phyloP scores from a whole-genome alignment of 352 stramenopile species.

The Phytopythium helicoides region DNA sequence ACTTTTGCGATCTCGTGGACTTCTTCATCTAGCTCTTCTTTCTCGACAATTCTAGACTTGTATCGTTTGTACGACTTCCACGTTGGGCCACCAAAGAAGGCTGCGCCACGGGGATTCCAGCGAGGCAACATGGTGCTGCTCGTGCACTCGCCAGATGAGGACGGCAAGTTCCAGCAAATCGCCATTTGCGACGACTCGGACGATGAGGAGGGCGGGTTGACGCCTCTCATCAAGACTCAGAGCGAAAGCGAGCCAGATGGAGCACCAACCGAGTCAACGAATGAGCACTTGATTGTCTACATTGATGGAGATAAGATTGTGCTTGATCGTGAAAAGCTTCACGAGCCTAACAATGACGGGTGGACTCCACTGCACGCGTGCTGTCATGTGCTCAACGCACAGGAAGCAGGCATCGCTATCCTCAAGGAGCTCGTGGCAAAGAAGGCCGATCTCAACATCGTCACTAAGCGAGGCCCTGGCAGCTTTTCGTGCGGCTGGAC shows the following conservation, averaged over 20 bases:
- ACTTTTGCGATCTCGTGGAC: neutral
- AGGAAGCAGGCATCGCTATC: constrained; percentile 72
- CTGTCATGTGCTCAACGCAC: constrained; percentile 68
- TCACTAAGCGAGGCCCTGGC: constrained; percentile 65
- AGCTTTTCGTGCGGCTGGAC: constrained; percentile 81
- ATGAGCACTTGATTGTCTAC: constrained; percentile 60
- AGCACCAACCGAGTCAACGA: constrained; percentile 24
- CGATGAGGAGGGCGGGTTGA: constrained; percentile 10
- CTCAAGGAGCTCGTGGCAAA: constrained; percentile 59
- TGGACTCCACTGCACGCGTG: constrained; percentile 77
- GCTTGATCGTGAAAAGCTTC: constrained; percentile 60
- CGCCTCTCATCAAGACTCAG: constrained; percentile 1
- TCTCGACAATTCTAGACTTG: constrained; percentile 31
- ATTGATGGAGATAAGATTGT: constrained; percentile 71
- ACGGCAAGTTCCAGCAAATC: constrained; percentile 53
- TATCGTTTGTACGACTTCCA: constrained; percentile 84
- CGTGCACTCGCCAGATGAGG: constrained; percentile 46
- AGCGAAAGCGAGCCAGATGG: constrained; percentile 9
- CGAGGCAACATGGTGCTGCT: constrained; percentile 63
- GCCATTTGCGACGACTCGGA: constrained; percentile 21
- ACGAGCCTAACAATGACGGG: constrained; percentile 72
- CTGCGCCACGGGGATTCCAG: constrained; percentile 42
- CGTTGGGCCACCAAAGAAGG: constrained; percentile 57
- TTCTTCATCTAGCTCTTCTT: neutral
- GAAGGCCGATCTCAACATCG: constrained; percentile 56